Percentiles rank a stretch among this genome's conserved stretches.
Conservation (phyloP, 441 rosid genomes). For the Biscutella laevigata region DNA sequence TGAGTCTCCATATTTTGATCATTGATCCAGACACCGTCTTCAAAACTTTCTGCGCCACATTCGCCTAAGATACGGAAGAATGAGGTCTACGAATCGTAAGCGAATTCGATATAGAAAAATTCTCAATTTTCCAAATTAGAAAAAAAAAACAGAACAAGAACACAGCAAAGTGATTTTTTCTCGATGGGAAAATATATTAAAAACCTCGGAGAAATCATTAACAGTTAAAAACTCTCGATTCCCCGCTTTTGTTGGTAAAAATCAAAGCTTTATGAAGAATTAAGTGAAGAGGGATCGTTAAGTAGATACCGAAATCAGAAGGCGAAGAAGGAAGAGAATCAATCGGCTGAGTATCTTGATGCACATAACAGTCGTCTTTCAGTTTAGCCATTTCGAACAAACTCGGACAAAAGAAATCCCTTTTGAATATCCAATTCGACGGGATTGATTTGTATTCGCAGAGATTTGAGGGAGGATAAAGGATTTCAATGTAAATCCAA, state of each 20-base stretch:
- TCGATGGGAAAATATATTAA: background rate
- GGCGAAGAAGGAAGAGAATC: slow-evolving; percentile 33
- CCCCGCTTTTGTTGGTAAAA: no score
- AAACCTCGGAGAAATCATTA: background rate
- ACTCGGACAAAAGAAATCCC: background rate
- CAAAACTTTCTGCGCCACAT: slow-evolving; percentile 22
- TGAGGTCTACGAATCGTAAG: background rate
- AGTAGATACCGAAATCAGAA: slow-evolving; percentile 35
- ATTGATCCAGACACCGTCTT: slow-evolving; percentile 30
- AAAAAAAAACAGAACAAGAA: background rate
- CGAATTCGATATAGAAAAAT: no score
- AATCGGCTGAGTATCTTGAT: slow-evolving; percentile 30
- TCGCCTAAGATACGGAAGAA: background rate
- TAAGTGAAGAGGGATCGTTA: background rate
- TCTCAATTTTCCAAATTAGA: no score
- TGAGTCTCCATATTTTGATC: slow-evolving; percentile 29
- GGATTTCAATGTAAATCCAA: background rate
- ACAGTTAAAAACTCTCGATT: no score
- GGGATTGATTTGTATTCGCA: background rate
- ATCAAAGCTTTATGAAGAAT: background rate
- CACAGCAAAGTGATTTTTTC: background rate
- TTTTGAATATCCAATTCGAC: background rate
- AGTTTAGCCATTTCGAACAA: slow-evolving; percentile 31
- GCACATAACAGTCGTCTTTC: slow-evolving; percentile 13
- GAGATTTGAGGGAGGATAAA: background rate